Base-by-base conservation (phyloP, 345 rosid genomes). In the Punica granatum region DNA sequence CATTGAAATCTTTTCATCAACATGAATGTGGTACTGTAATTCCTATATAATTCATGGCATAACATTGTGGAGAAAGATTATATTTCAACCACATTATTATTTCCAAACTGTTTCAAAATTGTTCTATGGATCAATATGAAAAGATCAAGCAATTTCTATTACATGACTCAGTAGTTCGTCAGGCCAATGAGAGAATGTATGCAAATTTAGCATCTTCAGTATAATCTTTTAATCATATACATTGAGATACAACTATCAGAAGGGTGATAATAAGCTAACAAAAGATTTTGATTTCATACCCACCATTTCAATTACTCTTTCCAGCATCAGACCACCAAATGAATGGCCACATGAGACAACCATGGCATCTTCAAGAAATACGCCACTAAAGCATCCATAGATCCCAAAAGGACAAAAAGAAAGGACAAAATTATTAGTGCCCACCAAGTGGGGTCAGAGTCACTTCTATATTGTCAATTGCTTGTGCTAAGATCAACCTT, bases 341-440 rank as follows among this genome's bases (percentile, higher is more conserved):
- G 99, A 94, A 83, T 94, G 99, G 67, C 99, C 99, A 62, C 99
- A 94, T 41, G 99, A 87, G 68, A 91, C 90, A 64, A 87, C 84
- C 84, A 81, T 33, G 14, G 99, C 99, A 84, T 94, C 99, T 80
- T 90, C 99, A 67, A 94, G 99, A 81, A 87, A 94, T 72, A 90
- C 87, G 69, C 99, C 99, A 66, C 99, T 94, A 71, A 33, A 66
- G 66, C 75, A 82, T 76, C 67, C 73, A 56, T 42, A 70, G 73
- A 70, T 67, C 48, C 6, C 11, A 53, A 66, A 12, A 49, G 35
- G 65, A 58, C 31, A 33, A 56, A 60, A 9, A 30, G n/a, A 49
- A 43, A 35, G 7, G 64, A 66, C 2, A 61, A 16, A 15, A 49
- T 13, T 5, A 25, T 68, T 16, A 62, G 60, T 49, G 30, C 21